These are phyloP conservation scores for Mycoemilia scoparia DNA, from an alignment of 192 early-diverging fungal species.

Conservation along the genomic window DNA sequence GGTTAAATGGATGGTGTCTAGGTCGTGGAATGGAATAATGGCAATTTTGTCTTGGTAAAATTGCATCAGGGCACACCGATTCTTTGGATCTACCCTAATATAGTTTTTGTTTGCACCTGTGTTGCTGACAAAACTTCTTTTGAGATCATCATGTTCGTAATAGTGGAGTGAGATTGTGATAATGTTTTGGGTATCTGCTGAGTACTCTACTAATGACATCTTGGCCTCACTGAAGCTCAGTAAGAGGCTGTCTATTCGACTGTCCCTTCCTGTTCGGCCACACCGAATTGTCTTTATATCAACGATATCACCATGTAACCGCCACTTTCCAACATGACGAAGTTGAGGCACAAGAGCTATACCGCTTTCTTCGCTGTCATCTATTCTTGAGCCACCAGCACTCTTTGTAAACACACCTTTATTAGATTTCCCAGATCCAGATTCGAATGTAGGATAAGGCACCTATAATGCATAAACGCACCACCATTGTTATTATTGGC, in stretches of 20 bases:
- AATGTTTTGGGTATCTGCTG: conserved; percentile 46
- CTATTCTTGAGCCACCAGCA: not conserved
- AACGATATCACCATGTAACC: conserved; percentile 21
- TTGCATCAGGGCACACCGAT: conserved; percentile 69
- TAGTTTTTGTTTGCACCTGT: conserved; percentile 19
- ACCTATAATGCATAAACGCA: no score
- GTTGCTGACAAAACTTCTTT: conserved; percentile 30
- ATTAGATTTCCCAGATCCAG: no score
- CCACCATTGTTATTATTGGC: no score
- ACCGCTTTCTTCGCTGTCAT: conserved; percentile 8
- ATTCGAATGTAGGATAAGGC: no score
- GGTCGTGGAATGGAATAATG: conserved; percentile 68
- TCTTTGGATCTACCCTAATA: conserved; percentile 61
- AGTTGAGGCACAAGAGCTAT: no score
- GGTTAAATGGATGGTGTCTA: conserved; percentile 31
- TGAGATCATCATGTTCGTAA: conserved; percentile 84
- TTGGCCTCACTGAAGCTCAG: conserved; percentile 32
- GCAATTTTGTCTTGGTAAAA: conserved; percentile 83
- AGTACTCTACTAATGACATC: conserved; percentile 85
- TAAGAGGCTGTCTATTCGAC: conserved; percentile 17
- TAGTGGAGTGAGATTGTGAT: conserved; percentile 91
- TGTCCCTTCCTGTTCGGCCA: conserved; percentile 1
- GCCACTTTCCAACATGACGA: conserved; percentile 18
- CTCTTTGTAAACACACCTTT: conserved; percentile 5
- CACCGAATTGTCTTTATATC: conserved; percentile 14